These are phyloP conservation scores for Penicillium hesseltinei DNA, from an alignment of 2,329 filamentous ascomycete species.

Conservation along the genomic window DNA sequence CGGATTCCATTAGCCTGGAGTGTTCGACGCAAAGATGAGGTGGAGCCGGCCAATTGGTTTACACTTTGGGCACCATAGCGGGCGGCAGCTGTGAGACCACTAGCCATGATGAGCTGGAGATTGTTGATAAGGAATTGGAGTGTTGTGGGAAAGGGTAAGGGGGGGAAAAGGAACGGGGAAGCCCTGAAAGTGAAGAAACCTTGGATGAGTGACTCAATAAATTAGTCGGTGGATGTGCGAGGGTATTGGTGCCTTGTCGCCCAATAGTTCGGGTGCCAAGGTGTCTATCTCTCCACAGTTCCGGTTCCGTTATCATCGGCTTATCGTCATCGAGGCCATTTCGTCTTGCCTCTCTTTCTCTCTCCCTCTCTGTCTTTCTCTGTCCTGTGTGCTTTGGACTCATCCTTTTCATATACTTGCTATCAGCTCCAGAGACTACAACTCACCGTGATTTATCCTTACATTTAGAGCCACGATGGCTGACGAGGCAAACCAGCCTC, in stretches of 20 bases:
- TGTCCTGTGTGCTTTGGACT: background rate
- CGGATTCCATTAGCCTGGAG: slow-evolving; percentile 32
- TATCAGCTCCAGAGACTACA: background rate
- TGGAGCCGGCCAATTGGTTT: slow-evolving; percentile 29
- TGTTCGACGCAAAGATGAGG: slow-evolving; percentile 26
- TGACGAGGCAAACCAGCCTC: slow-evolving; percentile 34
- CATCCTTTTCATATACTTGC: background rate
- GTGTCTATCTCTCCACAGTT: slow-evolving; percentile 19
- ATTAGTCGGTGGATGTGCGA: slow-evolving; percentile 11
- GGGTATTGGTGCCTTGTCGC: slow-evolving; percentile 4
- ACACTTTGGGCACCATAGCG: slow-evolving; percentile 29
- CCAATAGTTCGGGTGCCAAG: slow-evolving; percentile 8
- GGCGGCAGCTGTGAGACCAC: slow-evolving; percentile 29
- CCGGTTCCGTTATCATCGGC: slow-evolving; percentile 21
- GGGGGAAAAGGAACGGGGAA: background rate
- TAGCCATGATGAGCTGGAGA: slow-evolving; percentile 26
- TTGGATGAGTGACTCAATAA: slow-evolving; percentile 19
- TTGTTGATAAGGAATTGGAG: background rate
- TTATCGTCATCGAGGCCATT: slow-evolving; percentile 21
- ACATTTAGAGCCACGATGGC: slow-evolving; percentile 29
- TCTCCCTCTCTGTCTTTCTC: background rate
- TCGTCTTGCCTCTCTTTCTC: background rate
- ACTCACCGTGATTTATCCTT: background rate
- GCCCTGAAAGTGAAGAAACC: slow-evolving; percentile 2
- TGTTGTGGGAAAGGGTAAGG: background rate